Percentiles rank a stretch among this genome's conserved stretches.
These are phyloP conservation scores for Orbilia blumenaviensis DNA, from an alignment of 2,329 filamentous ascomycete species.

Conservation along the genomic window DNA sequence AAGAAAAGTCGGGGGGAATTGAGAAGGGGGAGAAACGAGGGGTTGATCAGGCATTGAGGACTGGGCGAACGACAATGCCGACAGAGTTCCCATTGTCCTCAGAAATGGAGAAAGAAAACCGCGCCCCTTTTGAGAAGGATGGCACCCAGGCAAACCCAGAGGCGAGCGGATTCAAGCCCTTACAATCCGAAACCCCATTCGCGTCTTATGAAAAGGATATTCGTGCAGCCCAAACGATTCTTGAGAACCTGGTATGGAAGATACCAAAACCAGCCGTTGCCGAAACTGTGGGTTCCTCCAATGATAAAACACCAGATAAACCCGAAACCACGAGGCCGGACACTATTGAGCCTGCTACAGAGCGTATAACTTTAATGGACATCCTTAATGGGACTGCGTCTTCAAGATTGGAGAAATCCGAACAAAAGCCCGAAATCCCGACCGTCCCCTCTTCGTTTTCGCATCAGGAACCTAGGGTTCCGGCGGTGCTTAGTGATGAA, in stretches of 20 bases:
- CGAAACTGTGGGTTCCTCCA: background rate
- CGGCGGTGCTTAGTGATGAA: background rate
- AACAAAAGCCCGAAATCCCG: background rate
- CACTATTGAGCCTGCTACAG: background rate
- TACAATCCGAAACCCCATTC: background rate
- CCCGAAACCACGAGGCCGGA: background rate
- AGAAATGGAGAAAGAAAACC: no score
- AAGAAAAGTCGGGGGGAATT: background rate
- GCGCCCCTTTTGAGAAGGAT: no score
- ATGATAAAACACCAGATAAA: background rate
- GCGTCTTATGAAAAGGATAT: background rate
- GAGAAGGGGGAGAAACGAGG: background rate
- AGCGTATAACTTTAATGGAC: constrained; percentile 34
- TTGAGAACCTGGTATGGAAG: background rate
- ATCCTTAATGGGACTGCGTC: constrained; percentile 10
- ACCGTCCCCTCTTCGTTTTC: background rate
- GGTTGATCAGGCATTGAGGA: background rate
- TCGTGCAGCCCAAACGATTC: background rate
- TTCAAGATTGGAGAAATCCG: background rate
- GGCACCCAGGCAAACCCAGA: background rate
- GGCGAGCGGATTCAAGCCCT: no score
- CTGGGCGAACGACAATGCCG: background rate
- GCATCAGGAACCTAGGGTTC: background rate
- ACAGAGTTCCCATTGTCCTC: background rate
- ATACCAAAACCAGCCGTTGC: background rate